Evolutionary conservation across 1,284 basidiomycete species (phyloP).

Genomic region (Apiotrichum laibachii): DNA sequence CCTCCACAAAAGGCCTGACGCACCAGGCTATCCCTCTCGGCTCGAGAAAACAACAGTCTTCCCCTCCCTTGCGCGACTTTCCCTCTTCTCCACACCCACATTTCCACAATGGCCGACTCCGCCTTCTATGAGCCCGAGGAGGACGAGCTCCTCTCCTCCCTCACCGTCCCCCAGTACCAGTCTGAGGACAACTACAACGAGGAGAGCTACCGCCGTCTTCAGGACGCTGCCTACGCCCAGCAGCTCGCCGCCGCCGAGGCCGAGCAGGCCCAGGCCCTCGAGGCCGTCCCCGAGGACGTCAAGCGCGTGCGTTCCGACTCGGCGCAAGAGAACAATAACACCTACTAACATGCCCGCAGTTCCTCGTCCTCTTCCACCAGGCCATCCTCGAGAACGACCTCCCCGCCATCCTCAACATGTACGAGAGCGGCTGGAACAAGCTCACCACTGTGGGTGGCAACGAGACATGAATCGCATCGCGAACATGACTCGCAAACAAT

Average conservation of each 20-base stretch:
- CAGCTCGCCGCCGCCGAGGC: conserved; percentile 36
- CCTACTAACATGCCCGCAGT: conserved; percentile 55
- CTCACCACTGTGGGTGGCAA: conserved; percentile 59
- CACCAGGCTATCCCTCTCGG: not conserved
- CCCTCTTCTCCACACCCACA: not conserved
- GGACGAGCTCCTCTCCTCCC: conserved; percentile 48
- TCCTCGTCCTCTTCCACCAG: conserved; percentile 87
- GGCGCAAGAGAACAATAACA: not conserved
- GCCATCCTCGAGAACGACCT: conserved; percentile 75
- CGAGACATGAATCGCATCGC: not conserved
- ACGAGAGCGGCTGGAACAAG: conserved; percentile 95
- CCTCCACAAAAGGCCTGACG: not conserved
- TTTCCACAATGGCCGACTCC: conserved; percentile 45
- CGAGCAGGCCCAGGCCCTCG: conserved; percentile 40
- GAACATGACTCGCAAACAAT: not conserved
- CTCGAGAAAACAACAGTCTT: not conserved
- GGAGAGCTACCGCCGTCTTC: conserved; percentile 41
- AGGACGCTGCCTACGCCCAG: conserved; percentile 44
- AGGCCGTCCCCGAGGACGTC: conserved; percentile 50
- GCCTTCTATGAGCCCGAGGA: conserved; percentile 51
- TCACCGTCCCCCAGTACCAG: conserved; percentile 39
- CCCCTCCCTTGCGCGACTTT: not conserved
- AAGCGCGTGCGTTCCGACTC: conserved; percentile 41
- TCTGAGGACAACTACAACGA: conserved; percentile 32
- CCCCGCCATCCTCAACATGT: conserved; percentile 81